phyloP scores from a whole-genome alignment of 2,329 filamentous ascomycete genomes.

The Pleomassaria siparia region DNA sequence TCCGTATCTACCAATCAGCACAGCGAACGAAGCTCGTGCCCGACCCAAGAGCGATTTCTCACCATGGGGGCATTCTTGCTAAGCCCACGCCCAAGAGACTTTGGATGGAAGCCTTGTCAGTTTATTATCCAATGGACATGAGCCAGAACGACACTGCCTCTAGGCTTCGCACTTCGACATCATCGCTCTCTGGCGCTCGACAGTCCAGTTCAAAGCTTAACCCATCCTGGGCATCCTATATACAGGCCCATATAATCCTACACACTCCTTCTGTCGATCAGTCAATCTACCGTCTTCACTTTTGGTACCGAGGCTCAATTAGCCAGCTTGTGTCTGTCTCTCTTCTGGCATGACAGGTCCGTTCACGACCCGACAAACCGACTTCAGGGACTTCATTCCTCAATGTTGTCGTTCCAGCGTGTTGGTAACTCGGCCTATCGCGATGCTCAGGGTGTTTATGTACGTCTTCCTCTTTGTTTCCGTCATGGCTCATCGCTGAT shows the following conservation, averaged over 20 bases:
- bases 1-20: neutral
- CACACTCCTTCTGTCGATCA: slow-evolving; percentile 6
- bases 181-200: slow-evolving; percentile 1
- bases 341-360: slow-evolving; percentile 5
- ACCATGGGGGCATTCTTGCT: neutral
- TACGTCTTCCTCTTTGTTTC: slow-evolving; percentile 8
- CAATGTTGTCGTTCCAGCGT: slow-evolving; percentile 31
- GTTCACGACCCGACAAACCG: slow-evolving; percentile 1
- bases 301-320: neutral
- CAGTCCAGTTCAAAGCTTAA: slow-evolving; percentile 7
- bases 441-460: slow-evolving; percentile 35
- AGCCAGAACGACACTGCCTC: slow-evolving; percentile 9
- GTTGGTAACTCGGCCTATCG: slow-evolving; percentile 35
- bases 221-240: neutral
- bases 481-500: slow-evolving; percentile 1
- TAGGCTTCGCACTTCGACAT: slow-evolving; percentile 1
- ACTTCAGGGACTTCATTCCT: slow-evolving; percentile 6
- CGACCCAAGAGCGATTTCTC: neutral
- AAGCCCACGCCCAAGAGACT: neutral
- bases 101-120: neutral
- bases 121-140: slow-evolving; percentile 15
- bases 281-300: neutral
- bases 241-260: slow-evolving; percentile 1
- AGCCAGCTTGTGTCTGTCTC: neutral
- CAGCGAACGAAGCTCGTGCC: neutral